Conservation (phyloP, 78 protist genomes). For the Bigelowiella natans region DNA sequence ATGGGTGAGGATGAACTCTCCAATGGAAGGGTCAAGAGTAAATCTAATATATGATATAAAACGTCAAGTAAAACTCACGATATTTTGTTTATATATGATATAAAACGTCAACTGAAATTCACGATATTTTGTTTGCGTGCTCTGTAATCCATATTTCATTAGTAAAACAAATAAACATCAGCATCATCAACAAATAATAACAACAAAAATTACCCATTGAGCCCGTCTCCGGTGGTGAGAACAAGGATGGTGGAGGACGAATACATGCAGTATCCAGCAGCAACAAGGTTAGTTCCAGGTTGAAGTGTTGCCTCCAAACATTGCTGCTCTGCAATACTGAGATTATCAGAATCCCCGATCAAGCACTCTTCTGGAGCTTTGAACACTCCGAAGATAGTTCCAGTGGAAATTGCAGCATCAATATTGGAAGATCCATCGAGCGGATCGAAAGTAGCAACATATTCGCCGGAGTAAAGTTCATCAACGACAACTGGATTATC, state of each 20-base stretch:
- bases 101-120: neutral
- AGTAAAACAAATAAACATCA: neutral
- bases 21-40: slow-evolving; percentile 52
- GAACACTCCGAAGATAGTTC: slow-evolving; percentile 71
- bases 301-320: slow-evolving; percentile 1
- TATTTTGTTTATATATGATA: neutral
- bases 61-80: neutral
- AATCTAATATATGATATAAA: neutral
- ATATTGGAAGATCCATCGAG: slow-evolving; percentile 43
- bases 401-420: slow-evolving; percentile 39
- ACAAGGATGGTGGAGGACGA: slow-evolving; percentile 51
- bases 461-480: neutral
- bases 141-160: neutral
- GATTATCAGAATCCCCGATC: neutral
- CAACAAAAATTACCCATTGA: neutral
- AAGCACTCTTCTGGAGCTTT: neutral
- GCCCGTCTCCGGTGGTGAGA: slow-evolving; percentile 34
- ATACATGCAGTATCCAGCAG: slow-evolving; percentile 40
- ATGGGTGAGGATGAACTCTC: slow-evolving; percentile 69
- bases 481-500: neutral
- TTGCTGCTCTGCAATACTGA: neutral
- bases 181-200: neutral
- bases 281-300: slow-evolving; percentile 10
- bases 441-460: slow-evolving; percentile 35
- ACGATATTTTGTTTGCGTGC: neutral